These are phyloP conservation scores for Typha latifolia DNA, from an alignment of 176 grass and related monocot genomes.

Conservation along the genomic window DNA sequence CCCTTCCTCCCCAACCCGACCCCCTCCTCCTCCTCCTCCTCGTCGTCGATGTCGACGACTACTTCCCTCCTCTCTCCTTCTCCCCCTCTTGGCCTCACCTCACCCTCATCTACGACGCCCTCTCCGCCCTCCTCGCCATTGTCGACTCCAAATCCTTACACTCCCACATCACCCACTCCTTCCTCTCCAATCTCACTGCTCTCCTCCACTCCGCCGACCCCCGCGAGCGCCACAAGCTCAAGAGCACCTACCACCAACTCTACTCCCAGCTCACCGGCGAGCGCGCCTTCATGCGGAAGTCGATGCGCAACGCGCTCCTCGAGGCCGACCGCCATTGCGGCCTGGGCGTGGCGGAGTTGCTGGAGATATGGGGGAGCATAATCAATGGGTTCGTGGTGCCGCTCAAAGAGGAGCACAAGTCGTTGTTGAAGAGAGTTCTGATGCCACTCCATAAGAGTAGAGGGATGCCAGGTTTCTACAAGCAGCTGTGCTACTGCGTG, in stretches of 20 bases:
- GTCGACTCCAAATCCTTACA: slow-evolving; percentile 55
- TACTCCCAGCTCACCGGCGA: slow-evolving; percentile 69
- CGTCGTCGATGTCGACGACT: slow-evolving; percentile 23
- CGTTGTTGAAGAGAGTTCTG: slow-evolving; percentile 58
- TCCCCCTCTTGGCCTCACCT: slow-evolving; percentile 11
- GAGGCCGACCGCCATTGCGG: slow-evolving; percentile 24
- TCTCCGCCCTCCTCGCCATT: slow-evolving; percentile 31
- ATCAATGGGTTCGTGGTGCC: slow-evolving; percentile 78
- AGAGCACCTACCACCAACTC: slow-evolving; percentile 59
- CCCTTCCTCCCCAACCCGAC: no score
- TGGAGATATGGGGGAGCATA: slow-evolving; percentile 92
- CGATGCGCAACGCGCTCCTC: slow-evolving; percentile 38
- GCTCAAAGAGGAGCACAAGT: slow-evolving; percentile 72
- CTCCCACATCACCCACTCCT: slow-evolving; percentile 43
- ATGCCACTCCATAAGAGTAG: slow-evolving; percentile 64
- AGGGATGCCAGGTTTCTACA: slow-evolving; percentile 45
- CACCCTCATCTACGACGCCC: slow-evolving; percentile 10
- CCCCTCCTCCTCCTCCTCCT: slow-evolving; percentile 13
- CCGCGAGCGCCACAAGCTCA: slow-evolving; percentile 61
- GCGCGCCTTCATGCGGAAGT: slow-evolving; percentile 64
- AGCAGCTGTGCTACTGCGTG: slow-evolving; percentile 75
- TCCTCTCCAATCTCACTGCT: slow-evolving; percentile 37
- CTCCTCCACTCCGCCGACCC: slow-evolving; percentile 80
- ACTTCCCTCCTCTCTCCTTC: slow-evolving; percentile 25
- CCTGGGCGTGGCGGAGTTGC: slow-evolving; percentile 34